These are phyloP conservation scores for Colletotrichum agaves DNA, from an alignment of 2,329 filamentous ascomycete species.

Conservation along the genomic window DNA sequence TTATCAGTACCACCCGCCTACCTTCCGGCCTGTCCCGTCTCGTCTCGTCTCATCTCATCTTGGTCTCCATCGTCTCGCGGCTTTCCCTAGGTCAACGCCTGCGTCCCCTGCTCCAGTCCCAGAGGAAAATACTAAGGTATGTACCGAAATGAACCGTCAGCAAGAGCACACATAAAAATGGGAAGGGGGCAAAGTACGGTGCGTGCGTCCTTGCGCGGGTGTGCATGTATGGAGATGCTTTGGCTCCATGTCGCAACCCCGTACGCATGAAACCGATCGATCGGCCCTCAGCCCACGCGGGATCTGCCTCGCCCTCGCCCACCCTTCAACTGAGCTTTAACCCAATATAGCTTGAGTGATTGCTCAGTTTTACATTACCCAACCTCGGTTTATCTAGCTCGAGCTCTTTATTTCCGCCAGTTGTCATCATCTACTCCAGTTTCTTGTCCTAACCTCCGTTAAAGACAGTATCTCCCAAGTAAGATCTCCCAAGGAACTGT, in stretches of 20 bases:
- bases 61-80: slow-evolving; percentile 26
- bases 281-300: slow-evolving; percentile 18
- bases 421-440: not conserved
- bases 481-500: not conserved
- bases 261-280: slow-evolving; percentile 34
- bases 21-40: slow-evolving; percentile 26
- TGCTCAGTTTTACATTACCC: slow-evolving; percentile 7
- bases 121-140: too few relatives aligned
- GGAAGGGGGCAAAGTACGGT: not conserved
- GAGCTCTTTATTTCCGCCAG: not conserved
- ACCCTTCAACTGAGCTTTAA: slow-evolving; percentile 32
- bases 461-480: not conserved
- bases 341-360: slow-evolving; percentile 2
- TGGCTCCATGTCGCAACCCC: slow-evolving; percentile 30
- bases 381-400: slow-evolving; percentile 6
- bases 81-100: slow-evolving; percentile 12
- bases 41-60: slow-evolving; percentile 34
- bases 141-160: not conserved
- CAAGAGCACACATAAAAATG: not conserved
- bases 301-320: slow-evolving; percentile 23
- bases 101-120: slow-evolving; percentile 13
- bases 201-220: slow-evolving; percentile 15
- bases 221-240: slow-evolving; percentile 33
- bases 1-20: not conserved
- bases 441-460: not conserved